Evolutionary conservation across 805 yeast species (phyloP).

Genomic region (Nakazawaea laoshanensis): DNA sequence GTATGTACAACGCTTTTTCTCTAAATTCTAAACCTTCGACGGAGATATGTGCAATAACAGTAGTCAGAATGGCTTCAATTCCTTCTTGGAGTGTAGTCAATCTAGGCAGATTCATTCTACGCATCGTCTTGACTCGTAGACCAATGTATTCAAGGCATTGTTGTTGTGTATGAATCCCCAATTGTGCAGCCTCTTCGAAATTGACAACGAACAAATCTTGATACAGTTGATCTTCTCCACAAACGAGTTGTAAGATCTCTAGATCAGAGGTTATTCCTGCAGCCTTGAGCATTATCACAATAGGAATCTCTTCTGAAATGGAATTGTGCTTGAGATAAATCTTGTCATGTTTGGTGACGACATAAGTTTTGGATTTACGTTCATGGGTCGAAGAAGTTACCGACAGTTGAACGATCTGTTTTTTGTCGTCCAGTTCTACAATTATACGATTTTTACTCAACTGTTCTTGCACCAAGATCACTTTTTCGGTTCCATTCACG

Average conservation of each 20-base stretch:
- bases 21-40: conserved; percentile 78
- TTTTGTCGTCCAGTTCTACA: conserved; percentile 95
- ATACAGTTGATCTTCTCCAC: conserved; percentile 81
- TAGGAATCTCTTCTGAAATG: conserved; percentile 90
- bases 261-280: conserved; percentile 90
- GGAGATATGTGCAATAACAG: conserved; percentile 90
- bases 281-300: conserved; percentile 87
- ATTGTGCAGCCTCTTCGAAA: conserved; percentile 85
- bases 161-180: conserved; percentile 82
- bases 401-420: conserved; percentile 91
- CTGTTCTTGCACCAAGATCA: conserved; percentile 94
- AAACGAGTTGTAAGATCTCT: conserved; percentile 88
- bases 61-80: conserved; percentile 91
- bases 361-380: conserved; percentile 94
- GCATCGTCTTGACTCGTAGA: conserved; percentile 80
- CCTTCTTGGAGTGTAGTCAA: conserved; percentile 85
- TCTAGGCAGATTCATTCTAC: conserved; percentile 80
- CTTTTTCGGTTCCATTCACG: conserved; percentile 97
- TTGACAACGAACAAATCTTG: conserved; percentile 91
- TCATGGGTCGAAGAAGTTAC: conserved; percentile 98
- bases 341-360: conserved; percentile 81
- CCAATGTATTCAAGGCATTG: conserved; percentile 93
- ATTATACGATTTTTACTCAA: conserved; percentile 93
- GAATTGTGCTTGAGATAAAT: conserved; percentile 93
- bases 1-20: conserved; percentile 89